These are phyloP conservation scores for Pseudocercospora macadamiae DNA, from an alignment of 2,329 filamentous ascomycete genomes.

Conservation along the genomic window DNA sequence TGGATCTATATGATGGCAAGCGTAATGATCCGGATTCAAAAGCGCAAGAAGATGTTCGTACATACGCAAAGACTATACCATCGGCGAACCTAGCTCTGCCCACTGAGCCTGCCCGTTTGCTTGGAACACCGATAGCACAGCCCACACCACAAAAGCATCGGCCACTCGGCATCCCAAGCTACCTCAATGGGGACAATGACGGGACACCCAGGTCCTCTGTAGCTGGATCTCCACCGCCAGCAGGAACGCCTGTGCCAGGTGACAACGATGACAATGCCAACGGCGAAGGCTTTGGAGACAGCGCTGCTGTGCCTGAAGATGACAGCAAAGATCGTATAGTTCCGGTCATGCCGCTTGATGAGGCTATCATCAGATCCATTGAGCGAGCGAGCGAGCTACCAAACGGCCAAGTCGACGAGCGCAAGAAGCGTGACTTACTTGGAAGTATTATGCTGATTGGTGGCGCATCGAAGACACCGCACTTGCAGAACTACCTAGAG, in stretches of 20 bases:
- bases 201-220: conserved; percentile 82
- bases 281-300: conserved; percentile 52
- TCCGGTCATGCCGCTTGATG: conserved; percentile 80
- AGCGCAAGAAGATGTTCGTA: conserved; percentile 73
- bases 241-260: conserved; percentile 70
- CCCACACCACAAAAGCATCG: conserved; percentile 36
- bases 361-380: conserved; percentile 87
- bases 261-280: conserved; percentile 50
- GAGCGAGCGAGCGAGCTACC: conserved; percentile 67
- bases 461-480: conserved; percentile 77
- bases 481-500: conserved; percentile 81
- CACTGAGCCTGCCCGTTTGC: conserved; percentile 50
- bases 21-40: conserved; percentile 87
- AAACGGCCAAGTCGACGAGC: conserved; percentile 74
- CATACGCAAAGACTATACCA: conserved; percentile 50
- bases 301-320: conserved; percentile 9
- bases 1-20: conserved; percentile 90
- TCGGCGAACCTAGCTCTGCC: conserved; percentile 44
- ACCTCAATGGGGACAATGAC: conserved; percentile 68
- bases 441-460: conserved; percentile 90
- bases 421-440: conserved; percentile 87
- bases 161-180: conserved; percentile 67
- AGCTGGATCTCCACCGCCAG: conserved; percentile 84
- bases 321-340: conserved; percentile 77
- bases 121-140: conserved; percentile 29